These are phyloP conservation scores for Strombidium stylifer DNA, from an alignment of 73 alveolate species.

Conservation along the genomic window DNA sequence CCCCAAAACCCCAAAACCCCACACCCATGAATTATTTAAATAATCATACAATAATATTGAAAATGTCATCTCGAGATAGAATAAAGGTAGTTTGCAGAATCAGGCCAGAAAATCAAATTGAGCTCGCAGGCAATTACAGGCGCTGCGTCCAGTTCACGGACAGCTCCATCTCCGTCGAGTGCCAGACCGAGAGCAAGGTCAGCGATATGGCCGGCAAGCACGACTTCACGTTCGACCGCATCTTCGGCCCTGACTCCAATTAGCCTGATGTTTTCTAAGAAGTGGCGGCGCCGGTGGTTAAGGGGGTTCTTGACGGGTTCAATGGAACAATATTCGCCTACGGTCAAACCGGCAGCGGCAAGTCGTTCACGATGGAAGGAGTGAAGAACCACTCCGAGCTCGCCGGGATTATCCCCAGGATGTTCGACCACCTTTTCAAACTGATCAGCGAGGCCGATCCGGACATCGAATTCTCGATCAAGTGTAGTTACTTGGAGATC, in stretches of 20 bases:
- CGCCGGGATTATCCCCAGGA: slow-evolving; percentile 91
- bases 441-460: slow-evolving; percentile 58
- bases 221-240: slow-evolving; percentile 70
- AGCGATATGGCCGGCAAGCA: slow-evolving; percentile 61
- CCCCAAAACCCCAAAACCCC: too few species aligned
- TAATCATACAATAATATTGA: too few species aligned
- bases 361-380: slow-evolving; percentile 96
- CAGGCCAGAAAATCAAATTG: slow-evolving; percentile 49
- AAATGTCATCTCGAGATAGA: slow-evolving; percentile 42
- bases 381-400: slow-evolving; percentile 66
- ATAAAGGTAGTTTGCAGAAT: slow-evolving; percentile 53
- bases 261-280: slow-evolving; percentile 69
- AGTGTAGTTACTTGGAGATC: slow-evolving; percentile 89
- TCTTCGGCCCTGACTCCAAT: slow-evolving; percentile 68
- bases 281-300: slow-evolving; percentile 80
- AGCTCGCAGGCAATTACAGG: slow-evolving; percentile 35
- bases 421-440: slow-evolving; percentile 78
- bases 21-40: too few species aligned
- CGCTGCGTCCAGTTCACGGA: slow-evolving; percentile 31
- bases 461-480: slow-evolving; percentile 73
- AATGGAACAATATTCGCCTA: slow-evolving; percentile 96
- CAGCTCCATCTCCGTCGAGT: slow-evolving; percentile 14
- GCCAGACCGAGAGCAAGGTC: slow-evolving; percentile 27
- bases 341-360: slow-evolving; percentile 98
- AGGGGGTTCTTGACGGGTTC: slow-evolving; percentile 92